Evolutionary conservation across 140 eudicot genomes (phyloP), one percentile per base, ranked within the genome.

Genomic region (Eryngium alpinum): DNA sequence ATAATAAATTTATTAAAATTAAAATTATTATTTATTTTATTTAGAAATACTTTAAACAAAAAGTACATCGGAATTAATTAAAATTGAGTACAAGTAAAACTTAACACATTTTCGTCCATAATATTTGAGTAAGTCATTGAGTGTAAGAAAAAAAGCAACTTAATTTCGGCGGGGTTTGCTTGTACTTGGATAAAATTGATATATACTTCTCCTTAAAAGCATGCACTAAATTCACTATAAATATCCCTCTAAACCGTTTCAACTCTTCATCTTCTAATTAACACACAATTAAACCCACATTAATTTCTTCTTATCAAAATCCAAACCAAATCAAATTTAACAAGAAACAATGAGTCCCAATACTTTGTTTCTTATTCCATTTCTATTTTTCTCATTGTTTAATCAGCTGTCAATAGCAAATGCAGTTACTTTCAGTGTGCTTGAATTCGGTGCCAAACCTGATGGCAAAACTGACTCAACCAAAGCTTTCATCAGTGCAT

Each of bases 401-500:
- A 60, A 17, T 24, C 59, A 60, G n/a, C 46, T 38, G 46, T 66
- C 81, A 11, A 10, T 33, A 62, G 27, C 71, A 34, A 17, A 25
- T 25, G n/a, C 38, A 66, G 43, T 22, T 22, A 33, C 22, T 12
- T 78, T 33, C 81, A 81, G 87, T 78, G 84, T 90, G 28, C 73
- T 78, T 44, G 56, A 65, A 1, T 70, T 83, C 9, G 95, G 95
- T 63, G 92, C 95, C 5, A 83, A 75, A 69, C 66, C 95, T 21
- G 91, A 87, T 29, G 93, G 92, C 0, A 74, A 75, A 70, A 86
- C 88, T 7, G 97, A 92, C 79, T 82, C 93, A 44, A 82, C 92
- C 50, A 77, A 69, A 57, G 77, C 96, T 27, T 92, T 90, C 52
- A 79, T 84, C 12, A 71, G 86, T 78, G 96, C 93, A 72, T 92